Percentiles rank a stretch among this genome's conserved stretches.
phyloP scores from a whole-genome alignment of 805 yeast species.

The Nakazawaea pomicola region DNA sequence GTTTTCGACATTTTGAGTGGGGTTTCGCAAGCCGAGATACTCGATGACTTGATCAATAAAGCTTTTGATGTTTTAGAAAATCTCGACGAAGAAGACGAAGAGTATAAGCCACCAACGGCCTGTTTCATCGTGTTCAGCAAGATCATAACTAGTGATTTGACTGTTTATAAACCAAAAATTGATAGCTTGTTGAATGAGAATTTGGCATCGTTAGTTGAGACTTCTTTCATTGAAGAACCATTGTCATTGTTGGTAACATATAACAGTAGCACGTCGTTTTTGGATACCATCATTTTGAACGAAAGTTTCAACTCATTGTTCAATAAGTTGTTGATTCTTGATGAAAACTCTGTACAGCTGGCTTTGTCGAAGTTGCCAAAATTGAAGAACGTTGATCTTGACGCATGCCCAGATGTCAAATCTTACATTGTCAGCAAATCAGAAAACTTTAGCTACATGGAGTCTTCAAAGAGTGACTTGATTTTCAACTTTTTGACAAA shows the following conservation, averaged over 20 bases:
- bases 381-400: slow-evolving; percentile 18
- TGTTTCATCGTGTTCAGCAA: slow-evolving; percentile 24
- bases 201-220: slow-evolving; percentile 29
- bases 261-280: slow-evolving; percentile 21
- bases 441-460: slow-evolving; percentile 13
- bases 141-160: slow-evolving; percentile 20
- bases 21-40: slow-evolving; percentile 17
- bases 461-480: slow-evolving; percentile 13
- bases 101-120: slow-evolving; percentile 16
- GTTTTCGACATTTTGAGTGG: slow-evolving; percentile 17
- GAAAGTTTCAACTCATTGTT: slow-evolving; percentile 31
- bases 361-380: slow-evolving; percentile 9
- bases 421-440: slow-evolving; percentile 16
- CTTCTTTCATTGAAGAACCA: slow-evolving; percentile 25
- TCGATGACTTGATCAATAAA: slow-evolving; percentile 19
- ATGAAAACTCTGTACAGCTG: slow-evolving; percentile 8
- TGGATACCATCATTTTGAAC: slow-evolving; percentile 17
- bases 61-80: slow-evolving; percentile 24
- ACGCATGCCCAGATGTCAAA: slow-evolving; percentile 19
- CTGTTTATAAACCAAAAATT: slow-evolving; percentile 22
- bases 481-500: slow-evolving; percentile 29
- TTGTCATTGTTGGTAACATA: slow-evolving; percentile 28
- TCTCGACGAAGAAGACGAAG: slow-evolving; percentile 14
- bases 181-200: slow-evolving; percentile 25
- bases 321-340: slow-evolving; percentile 24